phyloP scores from a whole-genome alignment of 345 rosid genomes.

The Citrus glauca region DNA sequence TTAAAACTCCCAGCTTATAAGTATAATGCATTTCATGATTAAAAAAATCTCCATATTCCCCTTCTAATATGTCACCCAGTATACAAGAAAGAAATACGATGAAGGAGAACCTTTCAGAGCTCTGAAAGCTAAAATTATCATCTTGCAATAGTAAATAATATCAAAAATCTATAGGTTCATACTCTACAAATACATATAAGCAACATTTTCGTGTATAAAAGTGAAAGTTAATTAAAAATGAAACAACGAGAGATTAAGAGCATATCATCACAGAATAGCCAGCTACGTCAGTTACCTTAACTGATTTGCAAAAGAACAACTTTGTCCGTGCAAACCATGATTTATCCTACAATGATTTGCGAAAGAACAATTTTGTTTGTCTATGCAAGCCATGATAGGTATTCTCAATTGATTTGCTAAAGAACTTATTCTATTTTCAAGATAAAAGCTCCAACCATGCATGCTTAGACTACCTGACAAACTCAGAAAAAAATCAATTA shows the following conservation, averaged over 20 bases:
- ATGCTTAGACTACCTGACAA: neutral
- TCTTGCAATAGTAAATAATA: neutral
- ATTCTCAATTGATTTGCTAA: no score
- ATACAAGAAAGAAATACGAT: neutral
- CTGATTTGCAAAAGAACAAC: neutral
- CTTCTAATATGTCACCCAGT: neutral
- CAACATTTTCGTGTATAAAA: neutral
- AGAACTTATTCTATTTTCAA: no score
- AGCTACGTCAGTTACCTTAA: neutral
- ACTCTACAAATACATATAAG: neutral
- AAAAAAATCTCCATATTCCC: neutral
- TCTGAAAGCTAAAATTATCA: neutral
- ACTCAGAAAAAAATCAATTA: neutral
- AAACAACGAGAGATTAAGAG: neutral
- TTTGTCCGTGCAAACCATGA: neutral
- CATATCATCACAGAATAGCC: neutral
- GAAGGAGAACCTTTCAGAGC: neutral
- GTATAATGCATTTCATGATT: neutral
- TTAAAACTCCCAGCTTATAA: neutral
- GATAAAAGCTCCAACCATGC: neutral
- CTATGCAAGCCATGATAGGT: neutral
- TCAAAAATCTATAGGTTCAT: neutral
- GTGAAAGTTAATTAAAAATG: neutral
- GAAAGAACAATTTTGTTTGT: neutral
- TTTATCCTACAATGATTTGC: neutral